Evolutionary conservation across 306 rosid genomes (phyloP).

Genomic region (Corylus avellana): DNA sequence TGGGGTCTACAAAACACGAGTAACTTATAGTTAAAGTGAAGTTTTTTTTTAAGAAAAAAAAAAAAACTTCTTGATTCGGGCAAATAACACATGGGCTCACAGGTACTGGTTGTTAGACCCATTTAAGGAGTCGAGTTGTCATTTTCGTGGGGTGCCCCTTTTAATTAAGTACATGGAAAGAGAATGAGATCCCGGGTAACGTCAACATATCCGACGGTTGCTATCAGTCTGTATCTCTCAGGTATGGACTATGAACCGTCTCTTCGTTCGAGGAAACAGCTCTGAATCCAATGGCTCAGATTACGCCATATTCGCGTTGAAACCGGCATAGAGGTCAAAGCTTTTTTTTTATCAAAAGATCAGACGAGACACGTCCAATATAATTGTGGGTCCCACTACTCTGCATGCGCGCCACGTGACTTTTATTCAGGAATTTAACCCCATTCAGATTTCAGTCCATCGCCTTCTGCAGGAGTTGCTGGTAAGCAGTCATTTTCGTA

Average conservation of each 20-base stretch:
- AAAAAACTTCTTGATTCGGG: too few species aligned
- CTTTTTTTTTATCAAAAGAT: neutral
- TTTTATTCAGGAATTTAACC: neutral
- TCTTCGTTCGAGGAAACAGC: neutral
- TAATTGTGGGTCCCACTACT: neutral
- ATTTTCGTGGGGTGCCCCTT: slow-evolving; percentile 13
- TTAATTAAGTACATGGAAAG: too few species aligned
- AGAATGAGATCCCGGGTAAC: neutral
- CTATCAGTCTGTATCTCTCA: slow-evolving; percentile 17
- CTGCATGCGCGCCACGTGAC: slow-evolving; percentile 26
- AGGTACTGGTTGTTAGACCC: slow-evolving; percentile 3
- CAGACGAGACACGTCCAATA: neutral
- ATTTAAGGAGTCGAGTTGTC: slow-evolving; percentile 25
- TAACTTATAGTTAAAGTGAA: too few species aligned
- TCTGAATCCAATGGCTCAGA: slow-evolving; percentile 9
- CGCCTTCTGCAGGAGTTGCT: neutral
- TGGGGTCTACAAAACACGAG: too few species aligned
- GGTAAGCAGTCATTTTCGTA: neutral
- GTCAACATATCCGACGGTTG: slow-evolving; percentile 32
- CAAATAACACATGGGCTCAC: neutral
- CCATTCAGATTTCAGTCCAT: too few species aligned
- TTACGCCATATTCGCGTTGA: slow-evolving; percentile 2
- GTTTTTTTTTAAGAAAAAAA: too few species aligned
- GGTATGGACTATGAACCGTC: neutral
- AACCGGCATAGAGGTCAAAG: slow-evolving; percentile 10